phyloP scores from a whole-genome alignment of 305 asterid species.

The Petunia hybrid region DNA sequence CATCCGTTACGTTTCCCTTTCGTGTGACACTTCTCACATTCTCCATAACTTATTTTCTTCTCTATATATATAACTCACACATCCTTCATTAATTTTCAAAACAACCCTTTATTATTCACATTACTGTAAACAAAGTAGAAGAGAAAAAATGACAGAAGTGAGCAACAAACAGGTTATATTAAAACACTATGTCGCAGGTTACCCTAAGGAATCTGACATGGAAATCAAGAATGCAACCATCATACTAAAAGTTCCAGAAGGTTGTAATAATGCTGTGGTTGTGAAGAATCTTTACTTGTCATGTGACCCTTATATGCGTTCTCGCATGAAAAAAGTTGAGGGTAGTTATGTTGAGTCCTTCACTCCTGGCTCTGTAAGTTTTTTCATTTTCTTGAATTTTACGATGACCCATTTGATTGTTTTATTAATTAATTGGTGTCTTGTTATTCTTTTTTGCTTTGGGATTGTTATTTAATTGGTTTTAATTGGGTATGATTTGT shows the following conservation, averaged over 20 bases:
- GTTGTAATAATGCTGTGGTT: slow-evolving; percentile 49
- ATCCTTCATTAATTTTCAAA: too few species aligned
- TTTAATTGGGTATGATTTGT: neutral
- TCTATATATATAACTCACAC: too few species aligned
- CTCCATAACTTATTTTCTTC: neutral
- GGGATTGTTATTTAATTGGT: neutral
- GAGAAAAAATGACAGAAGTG: slow-evolving; percentile 45
- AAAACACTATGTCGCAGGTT: slow-evolving; percentile 52
- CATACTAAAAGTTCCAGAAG: slow-evolving; percentile 53
- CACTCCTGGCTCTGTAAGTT: slow-evolving; percentile 61
- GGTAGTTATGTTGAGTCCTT: slow-evolving; percentile 43
- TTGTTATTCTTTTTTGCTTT: neutral
- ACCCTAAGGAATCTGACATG: slow-evolving; percentile 67
- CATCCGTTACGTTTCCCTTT: neutral
- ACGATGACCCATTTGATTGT: neutral
- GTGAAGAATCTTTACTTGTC: slow-evolving; percentile 76
- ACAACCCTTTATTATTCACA: neutral
- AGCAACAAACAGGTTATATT: slow-evolving; percentile 56
- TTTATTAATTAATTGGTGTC: neutral
- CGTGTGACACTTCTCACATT: neutral
- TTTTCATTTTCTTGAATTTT: neutral
- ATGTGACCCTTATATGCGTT: slow-evolving; percentile 72
- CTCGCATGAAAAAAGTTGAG: slow-evolving; percentile 45
- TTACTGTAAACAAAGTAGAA: neutral
- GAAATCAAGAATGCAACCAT: slow-evolving; percentile 41